Base-by-base conservation (phyloP, 2,329 filamentous ascomycete species). In the Periglandula ipomoeae region DNA sequence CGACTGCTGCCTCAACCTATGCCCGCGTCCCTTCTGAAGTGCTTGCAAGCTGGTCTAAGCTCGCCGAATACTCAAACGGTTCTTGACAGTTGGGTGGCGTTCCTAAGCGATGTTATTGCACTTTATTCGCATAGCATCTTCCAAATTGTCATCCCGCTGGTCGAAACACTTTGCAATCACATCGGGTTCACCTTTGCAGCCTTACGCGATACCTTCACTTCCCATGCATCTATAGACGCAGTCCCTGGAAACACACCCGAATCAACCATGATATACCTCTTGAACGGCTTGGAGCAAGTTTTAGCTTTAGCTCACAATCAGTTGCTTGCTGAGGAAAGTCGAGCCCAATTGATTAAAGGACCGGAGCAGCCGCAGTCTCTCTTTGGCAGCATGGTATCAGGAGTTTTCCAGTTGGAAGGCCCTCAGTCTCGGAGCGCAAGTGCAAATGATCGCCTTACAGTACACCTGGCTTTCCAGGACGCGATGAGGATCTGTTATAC, bases 391-490 rank as follows among this genome's bases (percentile, higher is more conserved):
- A 95, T 96, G 81, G 87, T 95, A 1, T 93, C 89, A 1, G 89
- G 89, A 1, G 87, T 95, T 0, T 95, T 95, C 62, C 78, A 88
- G 34, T 80, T 85, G 1, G 89, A 96, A 51, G 74, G 79, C 1
- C 82, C 78, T 2, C 86, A 90, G 52, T 77, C 81, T n/a, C 82
- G 89, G 44, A 89, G 84, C 51, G 81, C 84, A 7, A 89, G 87
- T n/a, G 89, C 90, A 8, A 98, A 97, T 60, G 91, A 93, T 58
- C 81, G 91, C 41, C 74, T 98, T 20, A 97, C 93, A 0, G 91
- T 98, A 19, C 75, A 96, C 39, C 74, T 98, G n/a, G 94, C 90
- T 10, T 95, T 98, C 62, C 91, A 97, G 65, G 94, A 98, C 63
- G 89, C 90, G 1, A 88, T 97, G 50, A 82, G 89, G 22, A 87